These are phyloP conservation scores for Penicillium sp. DNA, from an alignment of 2,329 filamentous ascomycete genomes.

Conservation along the genomic window DNA sequence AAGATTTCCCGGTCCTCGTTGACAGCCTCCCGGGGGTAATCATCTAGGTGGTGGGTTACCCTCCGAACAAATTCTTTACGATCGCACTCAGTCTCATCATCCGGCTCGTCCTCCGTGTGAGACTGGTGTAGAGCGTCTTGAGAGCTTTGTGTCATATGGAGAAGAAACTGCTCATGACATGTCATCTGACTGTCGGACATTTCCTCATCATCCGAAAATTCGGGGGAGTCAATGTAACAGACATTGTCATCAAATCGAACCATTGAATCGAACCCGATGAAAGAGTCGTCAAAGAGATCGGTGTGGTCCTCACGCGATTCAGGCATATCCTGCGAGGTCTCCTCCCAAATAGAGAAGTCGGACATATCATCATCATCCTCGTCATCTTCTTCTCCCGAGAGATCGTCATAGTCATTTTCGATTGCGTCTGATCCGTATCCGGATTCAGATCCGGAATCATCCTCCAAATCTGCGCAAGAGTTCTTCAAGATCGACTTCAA, in stretches of 20 bases:
- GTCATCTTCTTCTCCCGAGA: slow-evolving; percentile 27
- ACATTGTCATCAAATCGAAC: slow-evolving; percentile 35
- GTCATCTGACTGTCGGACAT: slow-evolving; percentile 30
- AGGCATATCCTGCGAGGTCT: slow-evolving; percentile 25
- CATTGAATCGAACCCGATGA: slow-evolving; percentile 34
- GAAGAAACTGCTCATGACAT: slow-evolving; percentile 29
- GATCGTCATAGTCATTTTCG: slow-evolving; percentile 26
- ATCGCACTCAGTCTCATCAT: slow-evolving; percentile 14
- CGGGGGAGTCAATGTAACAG: slow-evolving; percentile 32
- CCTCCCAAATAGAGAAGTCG: slow-evolving; percentile 30
- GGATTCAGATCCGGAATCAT: slow-evolving; percentile 32
- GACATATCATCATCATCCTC: slow-evolving; percentile 29
- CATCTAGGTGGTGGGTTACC: slow-evolving; percentile 28
- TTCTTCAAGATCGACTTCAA: slow-evolving; percentile 36
- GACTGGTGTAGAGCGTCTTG: slow-evolving; percentile 21
- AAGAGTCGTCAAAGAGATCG: slow-evolving; percentile 34
- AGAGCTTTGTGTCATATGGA: slow-evolving; percentile 32
- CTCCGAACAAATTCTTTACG: slow-evolving; percentile 18
- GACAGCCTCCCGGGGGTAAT: slow-evolving; percentile 35
- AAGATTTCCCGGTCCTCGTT: slow-evolving; percentile 39
- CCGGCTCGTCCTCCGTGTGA: slow-evolving; percentile 14
- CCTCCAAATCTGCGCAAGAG: slow-evolving; percentile 23
- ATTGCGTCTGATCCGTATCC: slow-evolving; percentile 36
- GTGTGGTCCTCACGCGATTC: slow-evolving; percentile 29
- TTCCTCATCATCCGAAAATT: slow-evolving; percentile 25